phyloP scores from a whole-genome alignment of 495 filamentous ascomycete genomes.

The Annulohypoxylon moriforme region DNA sequence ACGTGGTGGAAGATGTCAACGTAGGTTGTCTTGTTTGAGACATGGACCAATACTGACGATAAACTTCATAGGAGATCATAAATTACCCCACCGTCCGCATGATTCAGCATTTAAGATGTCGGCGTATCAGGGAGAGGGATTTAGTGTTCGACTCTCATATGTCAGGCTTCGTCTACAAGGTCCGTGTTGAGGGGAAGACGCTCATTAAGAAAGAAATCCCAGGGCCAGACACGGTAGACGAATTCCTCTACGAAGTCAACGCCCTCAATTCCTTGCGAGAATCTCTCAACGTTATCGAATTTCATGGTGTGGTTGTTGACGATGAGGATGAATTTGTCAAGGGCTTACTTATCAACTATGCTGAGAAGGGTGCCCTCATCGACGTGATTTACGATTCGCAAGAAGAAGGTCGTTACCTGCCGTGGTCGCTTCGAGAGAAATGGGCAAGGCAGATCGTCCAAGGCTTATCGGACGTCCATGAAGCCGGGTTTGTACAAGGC shows the following conservation, averaged over 20 bases:
- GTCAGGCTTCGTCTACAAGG: conserved; percentile 98
- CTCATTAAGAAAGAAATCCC: conserved; percentile 99
- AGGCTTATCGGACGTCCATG: conserved; percentile 92
- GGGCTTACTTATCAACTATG: conserved; percentile 89
- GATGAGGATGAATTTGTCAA: conserved; percentile 80
- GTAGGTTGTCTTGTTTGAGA: conserved; percentile 48
- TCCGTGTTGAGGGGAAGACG: conserved; percentile 70
- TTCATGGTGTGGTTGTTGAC: conserved; percentile 90
- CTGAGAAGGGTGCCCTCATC: conserved; percentile 87
- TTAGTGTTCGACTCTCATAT: conserved; percentile 90
- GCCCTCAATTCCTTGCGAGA: conserved; percentile 82
- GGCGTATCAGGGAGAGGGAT: conserved; percentile 74
- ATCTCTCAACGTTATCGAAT: conserved; percentile 82
- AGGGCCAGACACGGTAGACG: conserved; percentile 93
- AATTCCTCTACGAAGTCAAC: conserved; percentile 98
- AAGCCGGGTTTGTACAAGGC: conserved; percentile 95
- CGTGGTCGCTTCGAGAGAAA: conserved; percentile 81
- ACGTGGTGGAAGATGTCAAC: conserved; percentile 97
- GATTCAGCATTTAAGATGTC: conserved; percentile 79
- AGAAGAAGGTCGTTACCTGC: conserved; percentile 63
- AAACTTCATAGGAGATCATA: conserved; percentile 75
- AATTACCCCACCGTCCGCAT: conserved; percentile 81
- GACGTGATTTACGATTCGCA: conserved; percentile 84
- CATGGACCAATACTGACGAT: conserved; percentile 31
- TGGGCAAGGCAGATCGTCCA: conserved; percentile 95